Evolutionary conservation across 768 basidiomycete genomes (phyloP), one percentile per base, ranked within the genome.

Genomic region (Boletus rubropictus): DNA sequence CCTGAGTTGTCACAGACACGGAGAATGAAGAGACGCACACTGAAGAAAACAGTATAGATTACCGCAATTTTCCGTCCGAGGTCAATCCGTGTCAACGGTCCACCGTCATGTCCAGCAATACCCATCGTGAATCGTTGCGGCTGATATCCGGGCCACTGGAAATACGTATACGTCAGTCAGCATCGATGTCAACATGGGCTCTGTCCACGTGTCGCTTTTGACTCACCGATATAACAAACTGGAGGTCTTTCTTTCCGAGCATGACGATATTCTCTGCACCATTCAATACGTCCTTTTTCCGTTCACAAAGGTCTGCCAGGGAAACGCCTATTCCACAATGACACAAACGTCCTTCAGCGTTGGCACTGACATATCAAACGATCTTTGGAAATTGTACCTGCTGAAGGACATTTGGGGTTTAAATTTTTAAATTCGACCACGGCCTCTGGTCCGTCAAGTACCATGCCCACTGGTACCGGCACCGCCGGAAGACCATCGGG

Each of bases 81-180:
- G 1, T 45, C 32, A 9, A 36, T 35, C 20, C 54, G 54, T 18
- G 35, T 52, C 17, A 45, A 5, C 1, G 21, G 37, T 10, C 42
- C 27, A 5, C 39, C 49, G 15, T 39, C 7, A 14, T 2, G 0
- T 22, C 14, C 10, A 3, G 3, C 7, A 17, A 27, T 24, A 6
- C 5, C 1, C 38, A 56, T 34, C 34, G 7, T 21, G 17, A 4
- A 34, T 12, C 3, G 24, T 4, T 15, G 27, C 3, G 21, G 8
- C 7, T 12, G 1, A 42, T 52, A 56, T 9, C 46, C 54, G 3
- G 43, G 43, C 54, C 54, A 56, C 50, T 56, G 9, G 29, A 33
- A 7, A 34, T 18, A 22, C 18, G 29, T 1, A 36, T 9, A 14
- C 11, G 7, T 20, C 14, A 3, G 36, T 41, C 31, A 29, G 21